These are phyloP conservation scores for Verticillium zaregamsianum DNA, from an alignment of 2,329 filamentous ascomycete genomes.

Conservation along the genomic window DNA sequence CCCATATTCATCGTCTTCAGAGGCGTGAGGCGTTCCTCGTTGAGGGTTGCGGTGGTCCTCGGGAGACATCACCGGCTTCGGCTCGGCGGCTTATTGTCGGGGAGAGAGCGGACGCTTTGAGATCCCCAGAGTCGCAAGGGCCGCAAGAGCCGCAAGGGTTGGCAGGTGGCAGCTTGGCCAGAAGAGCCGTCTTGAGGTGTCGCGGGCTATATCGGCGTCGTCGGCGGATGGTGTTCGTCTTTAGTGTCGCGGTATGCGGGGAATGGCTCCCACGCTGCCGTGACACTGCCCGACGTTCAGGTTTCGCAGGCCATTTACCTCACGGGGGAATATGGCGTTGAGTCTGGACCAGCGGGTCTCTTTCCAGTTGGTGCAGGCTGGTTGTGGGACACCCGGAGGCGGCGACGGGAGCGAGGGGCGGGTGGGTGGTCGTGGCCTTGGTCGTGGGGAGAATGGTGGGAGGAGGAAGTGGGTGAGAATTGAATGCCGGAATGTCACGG, in stretches of 20 bases:
- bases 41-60: conserved; percentile 34
- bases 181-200: not conserved
- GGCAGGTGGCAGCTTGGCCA: not conserved
- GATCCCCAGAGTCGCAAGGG: not conserved
- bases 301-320: conserved; percentile 55
- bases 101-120: not conserved
- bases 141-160: not conserved
- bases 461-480: not conserved
- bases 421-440: not conserved
- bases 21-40: conserved; percentile 18
- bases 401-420: not conserved
- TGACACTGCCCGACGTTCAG: conserved; percentile 50
- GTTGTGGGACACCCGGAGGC: not conserved
- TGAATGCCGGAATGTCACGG: not conserved
- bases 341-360: not conserved
- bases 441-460: not conserved
- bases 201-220: not conserved
- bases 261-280: conserved; percentile 54
- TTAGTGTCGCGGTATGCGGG: conserved; percentile 47
- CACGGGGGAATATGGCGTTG: not conserved
- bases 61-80: conserved; percentile 39
- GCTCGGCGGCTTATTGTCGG: not conserved
- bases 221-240: conserved; percentile 7
- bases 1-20: conserved; percentile 30
- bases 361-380: not conserved